Evolutionary conservation across 495 filamentous ascomycete species (phyloP).

Genomic region (Rostrohypoxylon terebratum): DNA sequence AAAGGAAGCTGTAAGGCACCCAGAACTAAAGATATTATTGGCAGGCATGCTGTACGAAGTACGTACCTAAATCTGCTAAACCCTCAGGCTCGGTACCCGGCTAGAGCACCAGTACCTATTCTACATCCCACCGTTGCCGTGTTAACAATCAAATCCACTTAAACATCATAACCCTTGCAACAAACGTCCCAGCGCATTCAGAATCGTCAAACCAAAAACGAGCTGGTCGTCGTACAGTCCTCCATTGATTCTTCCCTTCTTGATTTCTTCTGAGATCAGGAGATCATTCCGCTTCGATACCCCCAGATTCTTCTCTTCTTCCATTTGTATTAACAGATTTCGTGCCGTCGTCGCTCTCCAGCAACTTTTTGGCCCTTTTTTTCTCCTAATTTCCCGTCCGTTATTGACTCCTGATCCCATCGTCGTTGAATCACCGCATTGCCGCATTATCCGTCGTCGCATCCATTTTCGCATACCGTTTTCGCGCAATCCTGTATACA

Average conservation of each 20-base stretch:
- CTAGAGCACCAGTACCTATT: background rate
- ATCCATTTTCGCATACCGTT: constrained; percentile 15
- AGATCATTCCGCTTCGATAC: constrained; percentile 34
- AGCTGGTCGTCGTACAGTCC: background rate
- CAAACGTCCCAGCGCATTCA: constrained; percentile 25
- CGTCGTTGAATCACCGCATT: background rate
- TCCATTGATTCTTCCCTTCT: constrained; percentile 9
- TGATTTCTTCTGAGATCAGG: constrained; percentile 34
- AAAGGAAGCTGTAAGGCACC: constrained; percentile 15
- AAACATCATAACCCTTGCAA: constrained; percentile 33
- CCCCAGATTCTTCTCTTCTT: constrained; percentile 46
- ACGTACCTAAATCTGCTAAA: no score
- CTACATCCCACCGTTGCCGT: constrained; percentile 36
- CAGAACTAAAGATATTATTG: background rate
- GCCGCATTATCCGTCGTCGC: constrained; percentile 9
- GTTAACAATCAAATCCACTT: constrained; percentile 43
- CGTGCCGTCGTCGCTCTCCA: constrained; percentile 24
- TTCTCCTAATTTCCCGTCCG: constrained; percentile 34
- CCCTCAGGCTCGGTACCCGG: background rate
- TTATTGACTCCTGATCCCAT: constrained; percentile 3
- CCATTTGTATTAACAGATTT: constrained; percentile 53
- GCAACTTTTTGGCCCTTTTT: constrained; percentile 34
- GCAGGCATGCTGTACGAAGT: no score
- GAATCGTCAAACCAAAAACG: constrained; percentile 24
- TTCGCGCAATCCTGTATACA: constrained; percentile 1